Evolutionary conservation across 345 rosid species (phyloP), one percentile per base, ranked within the genome.

Genomic region (Capsella bursapastoris): DNA sequence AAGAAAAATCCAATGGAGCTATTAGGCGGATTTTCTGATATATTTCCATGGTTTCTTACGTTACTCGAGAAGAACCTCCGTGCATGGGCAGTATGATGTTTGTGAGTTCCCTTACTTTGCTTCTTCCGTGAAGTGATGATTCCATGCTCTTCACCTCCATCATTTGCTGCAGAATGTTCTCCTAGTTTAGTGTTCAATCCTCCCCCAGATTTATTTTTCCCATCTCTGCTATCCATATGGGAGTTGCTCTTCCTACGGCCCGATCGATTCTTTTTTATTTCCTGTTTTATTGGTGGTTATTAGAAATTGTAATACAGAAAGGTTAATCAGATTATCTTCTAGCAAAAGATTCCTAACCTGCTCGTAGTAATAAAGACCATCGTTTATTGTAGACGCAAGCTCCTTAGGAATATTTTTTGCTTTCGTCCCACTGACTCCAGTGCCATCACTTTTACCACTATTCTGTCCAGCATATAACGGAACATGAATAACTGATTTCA

Each of bases 1-100:
- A 86, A 95, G 94, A 90, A 95, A 84, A 79, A 95, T 67, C 99
- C 99, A 60, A 95, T 87, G 37, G 98, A 89, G 82, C 85, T 84
- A 77, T 96, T 92, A 47, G 99, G 99, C 13, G 97, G 99, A 78
- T 97, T 92, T 87, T 95, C 99, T 9, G 97, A 92, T 70, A 83
- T 35, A 58, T 59, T 44, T 75, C 90, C 97, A 67, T 84, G 93
- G 79, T 86, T 90, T 81, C 80, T 89, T 50, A 78, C 82, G 89
- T 89, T 90, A 84, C 90, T 77, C 31, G 94, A 88, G 81, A 95
- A 95, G 78, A 95, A 89, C 65, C 99, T 81, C 74, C 83, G 90
- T 49, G 78, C 74, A 68, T 84, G 87, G 31, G 85, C 85, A 61
- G 83, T 68, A n/a, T 84, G 96, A 60, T 86, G 91, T 84, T 87